Evolutionary conservation across 768 basidiomycete genomes (phyloP), one percentile per base, ranked within the genome.

Genomic region (Megacollybia marginata): DNA sequence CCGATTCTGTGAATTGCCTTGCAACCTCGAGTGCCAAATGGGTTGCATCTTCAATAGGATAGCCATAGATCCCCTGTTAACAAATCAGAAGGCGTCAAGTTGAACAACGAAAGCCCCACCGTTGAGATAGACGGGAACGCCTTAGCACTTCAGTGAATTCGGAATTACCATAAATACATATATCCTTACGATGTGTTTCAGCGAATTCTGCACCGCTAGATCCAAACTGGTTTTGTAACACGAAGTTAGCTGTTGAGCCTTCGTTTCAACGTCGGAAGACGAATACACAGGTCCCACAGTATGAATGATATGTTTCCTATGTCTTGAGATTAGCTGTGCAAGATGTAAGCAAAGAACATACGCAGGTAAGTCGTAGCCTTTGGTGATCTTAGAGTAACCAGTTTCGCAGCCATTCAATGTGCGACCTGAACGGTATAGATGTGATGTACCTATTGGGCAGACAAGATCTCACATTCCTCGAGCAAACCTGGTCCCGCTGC

Each of bases 51-150:
- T 66, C 64, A 42, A 88, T 80, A 1, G 89, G 90, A 64, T 91
- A 92, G 2, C 83, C 76, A 53, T 88, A 92, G 13, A 88, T 69
- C 0, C 77, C 20, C 13, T 15, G 18, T 4, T 9, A 15, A 15
- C 13, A 45, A n/a, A 32, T 45, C 13, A 45, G 44, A 23, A 45
- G 20, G 28, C 20, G 44, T 15, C 44, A 45, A 15, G 15, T 9
- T 45, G 3, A 32, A 23, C 44, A 32, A 45, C 15, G 13, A 45
- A 15, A 40, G 38, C 18, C 38, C 33, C 11, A 78, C 90, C 0
- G 88, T 90, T 4, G 89, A 91, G 46, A 92, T 79, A 5, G 80
- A 83, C 5, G 85, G 84, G 55, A 92, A 90, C 4, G 88, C 88
- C 90, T 91, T 45, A 23, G 33, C 35, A 33, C 15, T 3, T 28